Base-by-base conservation (phyloP, 306 rosid genomes). In the Arachis stenosperma region DNA sequence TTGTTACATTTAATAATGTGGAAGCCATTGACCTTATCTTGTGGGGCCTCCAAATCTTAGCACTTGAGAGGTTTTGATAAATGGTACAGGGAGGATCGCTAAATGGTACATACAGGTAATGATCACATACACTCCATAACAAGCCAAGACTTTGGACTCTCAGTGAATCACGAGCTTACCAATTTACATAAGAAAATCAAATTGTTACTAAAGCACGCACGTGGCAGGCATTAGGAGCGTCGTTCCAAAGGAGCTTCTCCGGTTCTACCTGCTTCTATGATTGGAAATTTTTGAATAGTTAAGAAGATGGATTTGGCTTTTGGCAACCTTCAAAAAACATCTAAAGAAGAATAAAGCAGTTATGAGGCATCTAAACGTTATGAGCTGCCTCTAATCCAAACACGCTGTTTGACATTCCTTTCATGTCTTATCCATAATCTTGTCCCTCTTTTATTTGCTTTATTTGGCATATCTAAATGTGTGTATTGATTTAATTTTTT, bases 321-420 rank as follows among this genome's bases (percentile, higher is more conserved):
- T 71, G 7, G 65, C 71, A 29, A 8, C 9, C 62, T 52, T 8
- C 39, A 50, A 51, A 9, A 66, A 60, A 13, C 59, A 39, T 47
- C 12, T 29, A 29, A n/a, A 6, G 12, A 37, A 57, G 39, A 56
- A 56, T 58, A 71, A 71, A 71, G 75, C 67, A 57, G 36, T n/a
- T 59, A 29, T 5, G n/a, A 46, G 71, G 78, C 78, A 64, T 74
- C 64, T 64, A 63, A 64, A 53, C 56, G 47, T 64, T 74, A 74
- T 43, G 46, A 41, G 15, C 15, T 13, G 27, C 27, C 27, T 22
- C 44, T 51, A 61, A 37, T 61, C 44, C 66, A 70, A 12, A 51
- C 43, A 33, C 14, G 17, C 57, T 41, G 27, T 64, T 63, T 64
- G 78, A 74, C 78, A 74, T 64, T 64, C 78, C 56, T 42, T 74